Evolutionary conservation across 2,329 filamentous ascomycete species (phyloP).

Genomic region (Beauveria scarabaeidicola): DNA sequence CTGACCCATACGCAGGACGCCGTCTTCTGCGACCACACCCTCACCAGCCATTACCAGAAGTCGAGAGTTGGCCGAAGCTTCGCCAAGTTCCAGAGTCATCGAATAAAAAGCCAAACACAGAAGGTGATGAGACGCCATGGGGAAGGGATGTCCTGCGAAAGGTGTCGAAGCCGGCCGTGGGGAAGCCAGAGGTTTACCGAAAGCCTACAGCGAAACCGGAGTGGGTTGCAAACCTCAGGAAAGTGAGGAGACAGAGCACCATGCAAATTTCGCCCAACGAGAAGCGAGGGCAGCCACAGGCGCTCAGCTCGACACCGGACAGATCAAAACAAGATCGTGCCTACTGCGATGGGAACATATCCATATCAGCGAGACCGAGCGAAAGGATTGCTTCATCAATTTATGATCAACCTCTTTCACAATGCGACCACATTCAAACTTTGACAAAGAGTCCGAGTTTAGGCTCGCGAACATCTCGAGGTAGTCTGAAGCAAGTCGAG

Average conservation of each 20-base stretch:
- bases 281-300: background rate
- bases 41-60: conserved; percentile 7
- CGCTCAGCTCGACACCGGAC: background rate
- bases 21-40: conserved; percentile 9
- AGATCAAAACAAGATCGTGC: background rate
- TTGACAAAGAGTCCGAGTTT: background rate
- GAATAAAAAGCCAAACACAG: background rate
- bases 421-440: background rate
- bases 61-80: conserved; percentile 5
- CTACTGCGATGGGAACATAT: conserved; percentile 11
- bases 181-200: background rate
- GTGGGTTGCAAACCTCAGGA: conserved; percentile 3
- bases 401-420: background rate
- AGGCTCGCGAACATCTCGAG: background rate
- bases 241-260: background rate
- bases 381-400: background rate
- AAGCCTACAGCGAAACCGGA: conserved; percentile 2
- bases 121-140: conserved; percentile 3
- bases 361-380: conserved; percentile 4
- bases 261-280: background rate
- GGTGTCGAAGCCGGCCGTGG: conserved; percentile 2
- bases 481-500: background rate
- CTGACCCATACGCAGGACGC: conserved; percentile 4
- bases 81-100: conserved; percentile 1
- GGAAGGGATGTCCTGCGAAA: background rate